Base-by-base conservation (phyloP, 345 rosid genomes). In the Eucalyptus globulus region DNA sequence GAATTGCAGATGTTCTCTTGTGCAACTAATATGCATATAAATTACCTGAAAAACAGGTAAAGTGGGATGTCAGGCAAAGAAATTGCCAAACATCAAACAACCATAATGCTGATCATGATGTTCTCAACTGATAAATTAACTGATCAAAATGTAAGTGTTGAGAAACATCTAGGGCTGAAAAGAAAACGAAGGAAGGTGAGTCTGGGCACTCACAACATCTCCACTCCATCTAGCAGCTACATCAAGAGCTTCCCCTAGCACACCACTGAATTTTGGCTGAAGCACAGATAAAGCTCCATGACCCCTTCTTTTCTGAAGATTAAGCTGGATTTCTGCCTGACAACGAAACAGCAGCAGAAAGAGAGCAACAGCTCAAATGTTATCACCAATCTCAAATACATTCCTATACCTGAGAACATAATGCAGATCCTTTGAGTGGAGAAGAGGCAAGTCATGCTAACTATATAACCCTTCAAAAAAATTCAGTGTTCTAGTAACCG, bases 221-320 rank as follows among this genome's bases (percentile, higher is more conserved):
- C 99, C 99, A 76, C 98, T 97, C 99, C 99, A 97, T 93, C 99
- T 95, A 88, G 95, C 97, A 89, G 98, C 97, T 90, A 97, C 95
- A 88, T 97, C 99, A 86, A 97, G 92, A 90, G 98, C 97, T 96
- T 97, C 99, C 86, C 99, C 99, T 49, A 97, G 95, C 88, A 97
- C 96, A 90, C 99, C 99, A 80, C 99, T 97, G 92, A 97, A 97
- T 93, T 97, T 97, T 86, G 99, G 99, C 90, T 92, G 93, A 87
- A 96, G 95, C 58, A 96, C 99, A 86, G 99, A 97, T 94, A 97
- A 80, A 92, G 96, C 67, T 56, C 99, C 98, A 91, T 97, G 99
- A 88, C 99, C 99, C 91, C 97, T 95, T 91, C 99, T 94, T 93
- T 97, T 97, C 91, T 91, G 99, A 94, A 97, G 95, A 93, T 97